Base-by-base conservation (phyloP, 1,139 yeast genomes). In the Hemisphaericaspora subhashii region DNA sequence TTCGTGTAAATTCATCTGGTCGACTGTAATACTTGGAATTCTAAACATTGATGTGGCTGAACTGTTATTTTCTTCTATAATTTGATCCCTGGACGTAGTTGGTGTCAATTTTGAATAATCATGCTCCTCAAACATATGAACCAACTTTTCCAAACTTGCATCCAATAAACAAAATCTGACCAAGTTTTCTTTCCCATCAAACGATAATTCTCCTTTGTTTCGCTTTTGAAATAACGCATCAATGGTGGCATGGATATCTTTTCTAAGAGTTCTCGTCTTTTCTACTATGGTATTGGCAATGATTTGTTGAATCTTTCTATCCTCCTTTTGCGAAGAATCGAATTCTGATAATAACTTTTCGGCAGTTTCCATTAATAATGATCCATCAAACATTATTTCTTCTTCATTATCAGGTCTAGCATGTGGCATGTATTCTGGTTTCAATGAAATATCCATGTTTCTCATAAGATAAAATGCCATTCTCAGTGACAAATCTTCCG, bases 391-490 rank as follows among this genome's bases (percentile, higher is more conserved):
- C 68, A 72, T 69, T 33, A 72, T 56, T 40, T 70, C 76, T 40
- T 70, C 76, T 41, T 67, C 67, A 22, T 61, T 63, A 25, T 60
- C 62, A 39, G 66, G 66, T 25, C 54, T 45, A 14, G 58, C 58
- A 31, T 57, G 61, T 16, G 56, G 46, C 48, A 56, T 45, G 39
- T 58, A 52, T 35, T 68, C 74, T 14, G 72, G 67, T 44, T 74
- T 74, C 55, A 81, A 64, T 14, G 72, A 68, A 35, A 62, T 67
- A 53, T 87, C 90, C 85, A 89, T 83, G 56, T 89, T 89, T 53
- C 85, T 77, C 83, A 89, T 82, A 53, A 90, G 70, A 54, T 85
- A 84, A 44, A 86, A 77, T 0, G 95, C 94, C 45, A 89, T 79
- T 57, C 90, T 77, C 30, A 89, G 86, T 21, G 85, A 78, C 35